Evolutionary conservation across 176 grass and related monocot species (phyloP), one percentile per base, ranked within the genome.

Genomic region (Guadua angustifolia): DNA sequence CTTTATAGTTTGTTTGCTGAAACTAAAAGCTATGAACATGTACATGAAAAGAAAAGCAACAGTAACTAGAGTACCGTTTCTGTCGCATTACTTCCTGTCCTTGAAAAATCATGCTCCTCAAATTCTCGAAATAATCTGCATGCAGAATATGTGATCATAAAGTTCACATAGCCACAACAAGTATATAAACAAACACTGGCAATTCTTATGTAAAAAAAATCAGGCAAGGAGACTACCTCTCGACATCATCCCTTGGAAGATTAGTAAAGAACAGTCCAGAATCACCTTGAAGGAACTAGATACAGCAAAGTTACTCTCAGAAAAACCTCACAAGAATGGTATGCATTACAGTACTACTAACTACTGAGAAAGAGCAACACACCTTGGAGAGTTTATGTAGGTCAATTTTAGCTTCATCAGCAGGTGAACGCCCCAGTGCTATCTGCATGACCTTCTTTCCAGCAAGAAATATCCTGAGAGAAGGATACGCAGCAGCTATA

Each of bases 361-460:
- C 32, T 19, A 45, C 79, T 32, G 35, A 15, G 11, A 65, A 72
- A 66, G 29, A 33, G 61, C 60, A 2, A 86, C 21, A 38, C 74
- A 93, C 95, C 79, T 93, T 98, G 74, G 96, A 90, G 60, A 98
- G 95, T 25, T 95, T 95, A 64, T 91, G 81, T 18, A 95, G 73
- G 66, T 78, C 88, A 18, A 83, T 90, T 84, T 91, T 94, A 74
- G 82, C 85, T 91, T 94, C 96, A 78, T 98, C 93, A 73, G 93
- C 87, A 53, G 83, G 25, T 17, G 93, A 99, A 15, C 89, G 89
- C 25, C 96, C 96, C 24, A 99, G 46, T 13, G 93, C 85, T 50
- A 95, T 88, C 86, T 95, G 93, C 96, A 99, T 99, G 43, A 99
- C 91, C 89, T 95, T 99, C 84, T 95, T 99, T 66, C 91, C 89